phyloP scores from a whole-genome alignment of 805 yeast genomes.

The Cyberlindnera meyerae region DNA sequence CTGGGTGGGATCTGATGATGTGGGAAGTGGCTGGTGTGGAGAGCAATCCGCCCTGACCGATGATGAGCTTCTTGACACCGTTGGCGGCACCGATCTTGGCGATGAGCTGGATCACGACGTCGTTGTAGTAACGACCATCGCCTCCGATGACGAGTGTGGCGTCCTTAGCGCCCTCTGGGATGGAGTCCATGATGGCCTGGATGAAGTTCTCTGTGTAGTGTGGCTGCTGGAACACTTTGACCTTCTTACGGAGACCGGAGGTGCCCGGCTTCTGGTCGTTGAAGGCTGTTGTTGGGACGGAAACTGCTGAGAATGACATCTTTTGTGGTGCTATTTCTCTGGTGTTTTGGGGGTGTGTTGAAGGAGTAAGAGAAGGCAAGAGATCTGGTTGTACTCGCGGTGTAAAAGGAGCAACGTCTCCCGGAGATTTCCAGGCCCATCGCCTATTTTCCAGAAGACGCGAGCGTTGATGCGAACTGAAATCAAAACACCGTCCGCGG shows the following conservation, averaged over 20 bases:
- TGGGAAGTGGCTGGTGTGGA: conserved; percentile 98
- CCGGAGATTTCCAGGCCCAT: too few species aligned
- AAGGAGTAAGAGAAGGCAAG: too few species aligned
- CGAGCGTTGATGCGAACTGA: too few species aligned
- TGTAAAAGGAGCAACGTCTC: too few species aligned
- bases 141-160: conserved; percentile 91
- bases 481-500: too few species aligned
- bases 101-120: conserved; percentile 72
- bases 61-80: conserved; percentile 76
- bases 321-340: too few species aligned
- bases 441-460: too few species aligned
- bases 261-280: conserved; percentile 97
- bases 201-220: conserved; percentile 91
- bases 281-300: conserved; percentile 60
- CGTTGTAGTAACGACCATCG: conserved; percentile 92
- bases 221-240: conserved; percentile 68
- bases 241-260: conserved; percentile 92
- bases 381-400: too few species aligned
- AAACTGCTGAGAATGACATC: background rate
- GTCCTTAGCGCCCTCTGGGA: conserved; percentile 80
- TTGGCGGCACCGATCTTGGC: conserved; percentile 85
- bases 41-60: conserved; percentile 84
- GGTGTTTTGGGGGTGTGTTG: too few species aligned
- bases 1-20: conserved; percentile 62
- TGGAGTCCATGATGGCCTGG: conserved; percentile 78